These are phyloP conservation scores for Cercophora sp. DNA, from an alignment of 495 filamentous ascomycete species.

Conservation along the genomic window DNA sequence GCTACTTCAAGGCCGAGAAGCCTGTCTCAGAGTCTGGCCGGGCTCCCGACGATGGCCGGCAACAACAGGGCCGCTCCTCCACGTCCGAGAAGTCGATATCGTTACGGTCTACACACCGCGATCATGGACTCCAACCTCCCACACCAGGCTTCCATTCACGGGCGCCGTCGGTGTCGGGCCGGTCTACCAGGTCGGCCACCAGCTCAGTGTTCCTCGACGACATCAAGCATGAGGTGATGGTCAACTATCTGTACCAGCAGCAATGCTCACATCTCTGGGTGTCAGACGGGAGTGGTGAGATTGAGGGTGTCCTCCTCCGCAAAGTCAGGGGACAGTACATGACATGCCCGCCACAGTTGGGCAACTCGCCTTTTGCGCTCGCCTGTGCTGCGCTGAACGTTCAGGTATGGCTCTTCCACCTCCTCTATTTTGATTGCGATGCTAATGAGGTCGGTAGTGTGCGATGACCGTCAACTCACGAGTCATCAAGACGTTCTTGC, in stretches of 20 bases:
- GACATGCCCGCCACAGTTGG: constrained; percentile 61
- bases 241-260: constrained; percentile 76
- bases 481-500: constrained; percentile 69
- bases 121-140: constrained; percentile 46
- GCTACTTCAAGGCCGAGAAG: constrained; percentile 58
- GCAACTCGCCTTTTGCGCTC: constrained; percentile 52
- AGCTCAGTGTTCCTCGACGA: constrained; percentile 64
- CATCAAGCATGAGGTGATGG: constrained; percentile 82
- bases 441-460: constrained; percentile 43
- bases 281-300: constrained; percentile 57
- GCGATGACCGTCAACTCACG: constrained; percentile 78
- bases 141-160: constrained; percentile 43
- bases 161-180: constrained; percentile 47
- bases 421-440: neutral
- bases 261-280: constrained; percentile 70
- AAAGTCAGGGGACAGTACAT: constrained; percentile 64
- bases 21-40: constrained; percentile 19
- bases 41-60: neutral
- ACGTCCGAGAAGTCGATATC: constrained; percentile 25
- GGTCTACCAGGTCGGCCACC: constrained; percentile 40
- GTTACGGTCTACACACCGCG: constrained; percentile 19
- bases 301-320: constrained; percentile 68
- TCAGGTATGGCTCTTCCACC: constrained; percentile 43
- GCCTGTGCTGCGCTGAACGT: constrained; percentile 66
- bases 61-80: constrained; percentile 8